Evolutionary conservation across 1,284 basidiomycete species (phyloP).

Genomic region (Puccinia novopanici): DNA sequence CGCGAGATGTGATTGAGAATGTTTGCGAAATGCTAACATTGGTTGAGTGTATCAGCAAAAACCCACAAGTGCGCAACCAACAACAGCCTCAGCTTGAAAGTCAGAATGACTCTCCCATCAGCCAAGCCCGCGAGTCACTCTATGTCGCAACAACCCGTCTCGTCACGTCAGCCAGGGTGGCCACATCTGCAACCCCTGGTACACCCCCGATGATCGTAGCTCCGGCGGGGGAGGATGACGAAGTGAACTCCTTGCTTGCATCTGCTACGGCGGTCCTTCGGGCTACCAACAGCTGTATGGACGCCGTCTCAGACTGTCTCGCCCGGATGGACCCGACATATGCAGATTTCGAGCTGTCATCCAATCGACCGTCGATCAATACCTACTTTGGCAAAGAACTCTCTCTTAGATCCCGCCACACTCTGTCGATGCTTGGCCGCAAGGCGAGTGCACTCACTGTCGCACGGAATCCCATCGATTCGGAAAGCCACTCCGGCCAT

Average conservation of each 20-base stretch:
- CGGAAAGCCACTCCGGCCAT: neutral
- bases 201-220: neutral
- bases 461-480: neutral
- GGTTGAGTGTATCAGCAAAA: conserved; percentile 80
- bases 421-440: conserved; percentile 39
- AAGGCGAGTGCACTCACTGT: conserved; percentile 23
- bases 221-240: conserved; percentile 72
- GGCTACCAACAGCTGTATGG: conserved; percentile 82
- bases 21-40: conserved; percentile 88
- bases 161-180: conserved; percentile 75
- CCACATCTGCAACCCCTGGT: conserved; percentile 60
- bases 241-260: conserved; percentile 70
- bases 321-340: neutral
- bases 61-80: conserved; percentile 46
- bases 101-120: conserved; percentile 20
- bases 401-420: conserved; percentile 12
- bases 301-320: conserved; percentile 68
- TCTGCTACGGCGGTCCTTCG: conserved; percentile 83
- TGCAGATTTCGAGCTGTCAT: conserved; percentile 21
- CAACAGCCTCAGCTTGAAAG: too few relatives aligned
- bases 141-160: conserved; percentile 83
- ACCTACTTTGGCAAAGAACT: neutral
- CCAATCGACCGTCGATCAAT: neutral
- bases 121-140: conserved; percentile 65
- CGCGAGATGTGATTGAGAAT: conserved; percentile 86